Evolutionary conservation across 1,139 yeast genomes (phyloP).

Genomic region (Kluyveromyces sp.): DNA sequence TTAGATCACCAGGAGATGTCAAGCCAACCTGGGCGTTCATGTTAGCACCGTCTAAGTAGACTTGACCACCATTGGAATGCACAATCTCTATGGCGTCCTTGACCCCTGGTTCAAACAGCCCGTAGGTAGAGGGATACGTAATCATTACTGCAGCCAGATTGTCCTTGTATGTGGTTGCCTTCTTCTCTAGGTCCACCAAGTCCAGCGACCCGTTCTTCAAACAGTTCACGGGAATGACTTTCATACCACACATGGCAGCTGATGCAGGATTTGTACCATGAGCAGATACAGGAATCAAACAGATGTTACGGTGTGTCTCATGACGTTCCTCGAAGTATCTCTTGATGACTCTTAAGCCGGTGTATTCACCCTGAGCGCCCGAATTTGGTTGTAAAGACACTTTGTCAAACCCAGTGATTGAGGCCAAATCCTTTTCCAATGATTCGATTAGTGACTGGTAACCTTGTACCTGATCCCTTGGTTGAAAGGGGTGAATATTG

Average conservation of each 20-base stretch:
- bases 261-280: constrained; percentile 99
- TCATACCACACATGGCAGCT: constrained; percentile 94
- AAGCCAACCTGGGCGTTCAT: constrained; percentile 99
- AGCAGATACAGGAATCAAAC: constrained; percentile 93
- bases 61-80: constrained; percentile 87
- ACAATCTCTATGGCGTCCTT: constrained; percentile 76
- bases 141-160: constrained; percentile 88
- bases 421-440: constrained; percentile 77
- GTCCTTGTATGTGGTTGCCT: constrained; percentile 64
- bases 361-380: constrained; percentile 97
- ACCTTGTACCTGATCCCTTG: constrained; percentile 78
- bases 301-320: constrained; percentile 65
- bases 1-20: constrained; percentile 94
- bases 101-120: constrained; percentile 90
- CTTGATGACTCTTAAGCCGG: constrained; percentile 84
- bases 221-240: constrained; percentile 90
- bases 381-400: constrained; percentile 94
- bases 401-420: constrained; percentile 91
- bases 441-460: constrained; percentile 68
- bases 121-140: constrained; percentile 95
- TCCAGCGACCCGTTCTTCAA: constrained; percentile 79
- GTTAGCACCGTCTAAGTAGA: constrained; percentile 96
- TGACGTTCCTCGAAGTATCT: constrained; percentile 70
- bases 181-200: constrained; percentile 61
- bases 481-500: constrained; percentile 87